phyloP scores from a whole-genome alignment of 805 yeast species.

The Kodamaea fukazawae region DNA sequence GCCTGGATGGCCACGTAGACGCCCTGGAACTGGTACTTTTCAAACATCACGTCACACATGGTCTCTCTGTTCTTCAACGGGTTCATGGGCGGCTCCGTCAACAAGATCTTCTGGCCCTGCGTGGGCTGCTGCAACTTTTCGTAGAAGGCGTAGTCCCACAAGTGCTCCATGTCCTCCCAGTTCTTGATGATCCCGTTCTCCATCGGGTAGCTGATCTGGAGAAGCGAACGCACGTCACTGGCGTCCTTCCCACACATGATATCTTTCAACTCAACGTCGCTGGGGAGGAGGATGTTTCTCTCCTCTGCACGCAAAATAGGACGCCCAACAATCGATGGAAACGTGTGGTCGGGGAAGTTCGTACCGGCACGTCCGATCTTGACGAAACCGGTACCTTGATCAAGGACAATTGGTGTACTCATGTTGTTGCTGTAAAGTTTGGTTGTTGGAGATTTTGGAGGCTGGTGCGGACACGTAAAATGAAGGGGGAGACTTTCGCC shows the following conservation, averaged over 20 bases:
- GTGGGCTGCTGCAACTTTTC: conserved; percentile 82
- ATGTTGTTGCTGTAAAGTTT: conserved; percentile 3
- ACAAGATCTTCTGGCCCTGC: conserved; percentile 70
- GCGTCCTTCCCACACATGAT: conserved; percentile 99
- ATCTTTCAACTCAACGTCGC: conserved; percentile 78
- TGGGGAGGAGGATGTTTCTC: conserved; percentile 52
- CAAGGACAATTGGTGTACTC: conserved; percentile 59
- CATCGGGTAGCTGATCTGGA: conserved; percentile 97
- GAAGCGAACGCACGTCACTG: conserved; percentile 78
- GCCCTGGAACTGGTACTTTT: conserved; percentile 84
- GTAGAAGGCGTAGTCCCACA: conserved; percentile 97
- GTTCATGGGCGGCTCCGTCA: conserved; percentile 98
- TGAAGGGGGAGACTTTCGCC: too few species aligned
- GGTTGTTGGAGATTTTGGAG: conserved; percentile 4
- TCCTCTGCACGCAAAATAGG: conserved; percentile 97
- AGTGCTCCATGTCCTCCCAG: conserved; percentile 98
- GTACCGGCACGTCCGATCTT: conserved; percentile 96
- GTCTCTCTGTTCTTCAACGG: conserved; percentile 85
- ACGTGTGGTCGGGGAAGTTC: conserved; percentile 94
- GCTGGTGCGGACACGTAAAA: conserved; percentile 2
- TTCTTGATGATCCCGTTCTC: conserved; percentile 96
- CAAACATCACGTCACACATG: conserved; percentile 93
- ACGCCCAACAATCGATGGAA: conserved; percentile 96
- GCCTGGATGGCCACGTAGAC: conserved; percentile 97
- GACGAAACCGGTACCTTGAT: conserved; percentile 98